Percentiles rank a stretch among this genome's conserved stretches.
Conservation (phyloP, 2,329 filamentous ascomycete species). For the Scleromitrula shiraiana region DNA sequence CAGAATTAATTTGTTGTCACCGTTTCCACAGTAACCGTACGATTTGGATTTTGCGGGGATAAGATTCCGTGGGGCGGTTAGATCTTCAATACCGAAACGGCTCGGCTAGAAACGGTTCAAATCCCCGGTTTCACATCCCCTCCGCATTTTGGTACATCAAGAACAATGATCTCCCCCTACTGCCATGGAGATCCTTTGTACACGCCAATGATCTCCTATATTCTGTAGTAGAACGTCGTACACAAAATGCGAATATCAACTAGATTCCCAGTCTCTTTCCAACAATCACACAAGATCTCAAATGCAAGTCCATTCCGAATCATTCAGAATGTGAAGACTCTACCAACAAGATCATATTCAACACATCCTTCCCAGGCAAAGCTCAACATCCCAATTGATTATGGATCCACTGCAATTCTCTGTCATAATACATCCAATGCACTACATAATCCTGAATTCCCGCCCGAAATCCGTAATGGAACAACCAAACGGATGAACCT, state of each 20-base stretch:
- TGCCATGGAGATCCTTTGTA: neutral
- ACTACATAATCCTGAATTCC: slow-evolving; percentile 64
- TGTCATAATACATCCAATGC: slow-evolving; percentile 70
- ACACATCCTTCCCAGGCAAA: slow-evolving; percentile 45
- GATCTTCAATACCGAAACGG: neutral
- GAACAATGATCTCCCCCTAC: neutral
- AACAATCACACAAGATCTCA: too few species aligned
- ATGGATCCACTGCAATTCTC: slow-evolving; percentile 70
- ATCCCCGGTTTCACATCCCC: neutral
- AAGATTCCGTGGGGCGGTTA: neutral
- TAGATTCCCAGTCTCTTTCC: neutral
- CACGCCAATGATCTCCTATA: neutral
- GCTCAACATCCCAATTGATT: slow-evolving; percentile 84
- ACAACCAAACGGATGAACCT: slow-evolving; percentile 84
- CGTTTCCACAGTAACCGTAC: neutral
- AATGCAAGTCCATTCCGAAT: too few species aligned
- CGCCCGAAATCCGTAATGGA: slow-evolving; percentile 54
- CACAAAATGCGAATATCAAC: slow-evolving; percentile 5
- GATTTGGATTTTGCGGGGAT: neutral
- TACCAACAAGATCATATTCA: slow-evolving; percentile 20
- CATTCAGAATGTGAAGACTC: neutral
- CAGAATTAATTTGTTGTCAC: neutral
- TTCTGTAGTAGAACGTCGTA: slow-evolving; percentile 6
- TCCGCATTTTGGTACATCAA: neutral
- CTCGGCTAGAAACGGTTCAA: slow-evolving; percentile 2